A percentile compares a stretch with the other conserved stretches of the same genome.
These are phyloP conservation scores for Candida ipomoeae DNA, from an alignment of 805 yeast genomes.

Conservation along the genomic window DNA sequence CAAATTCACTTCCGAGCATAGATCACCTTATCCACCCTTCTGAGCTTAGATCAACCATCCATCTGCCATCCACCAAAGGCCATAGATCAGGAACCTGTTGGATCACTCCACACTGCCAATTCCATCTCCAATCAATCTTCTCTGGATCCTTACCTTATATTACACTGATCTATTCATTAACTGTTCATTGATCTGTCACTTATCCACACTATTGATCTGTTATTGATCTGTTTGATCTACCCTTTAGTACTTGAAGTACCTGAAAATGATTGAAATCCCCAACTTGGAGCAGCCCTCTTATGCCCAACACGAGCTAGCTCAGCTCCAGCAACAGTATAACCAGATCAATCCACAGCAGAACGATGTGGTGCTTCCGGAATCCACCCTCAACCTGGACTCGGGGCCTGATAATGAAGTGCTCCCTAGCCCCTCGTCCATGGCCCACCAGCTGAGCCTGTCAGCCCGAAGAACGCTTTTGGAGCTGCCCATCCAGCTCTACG, in stretches of 20 bases:
- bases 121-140: too few species aligned
- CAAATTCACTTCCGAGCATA: neutral
- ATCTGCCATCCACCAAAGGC: too few species aligned
- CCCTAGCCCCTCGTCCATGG: neutral
- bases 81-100: too few species aligned
- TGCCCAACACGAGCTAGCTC: slow-evolving; percentile 16
- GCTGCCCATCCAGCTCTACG: slow-evolving; percentile 13
- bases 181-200: too few species aligned
- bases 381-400: neutral
- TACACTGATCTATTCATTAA: too few species aligned
- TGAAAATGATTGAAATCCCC: slow-evolving; percentile 43
- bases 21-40: neutral
- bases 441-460: slow-evolving; percentile 5
- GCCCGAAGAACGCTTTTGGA: slow-evolving; percentile 4
- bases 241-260: neutral
- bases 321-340: slow-evolving; percentile 17
- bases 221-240: too few species aligned
- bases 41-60: too few species aligned
- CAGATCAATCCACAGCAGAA: slow-evolving; percentile 2
- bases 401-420: neutral
- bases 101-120: too few species aligned
- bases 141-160: too few species aligned
- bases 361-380: slow-evolving; percentile 6
- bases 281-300: slow-evolving; percentile 31
- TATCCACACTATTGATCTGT: too few species aligned